phyloP scores from a whole-genome alignment of 2,329 filamentous ascomycete species.

The Penicillium sp. region DNA sequence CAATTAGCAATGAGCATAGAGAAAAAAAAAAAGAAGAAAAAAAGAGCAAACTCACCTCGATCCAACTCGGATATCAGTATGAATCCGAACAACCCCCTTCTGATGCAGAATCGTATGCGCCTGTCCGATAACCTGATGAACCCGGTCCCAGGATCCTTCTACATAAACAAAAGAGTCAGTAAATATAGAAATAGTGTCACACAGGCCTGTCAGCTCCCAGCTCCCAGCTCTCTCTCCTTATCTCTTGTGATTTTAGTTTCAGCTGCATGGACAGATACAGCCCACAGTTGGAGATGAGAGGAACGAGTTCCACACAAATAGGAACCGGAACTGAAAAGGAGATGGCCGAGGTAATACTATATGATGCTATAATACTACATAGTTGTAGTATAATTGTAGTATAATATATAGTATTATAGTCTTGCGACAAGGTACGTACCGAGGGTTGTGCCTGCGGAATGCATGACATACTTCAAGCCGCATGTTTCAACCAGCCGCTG shows the following conservation, averaged over 20 bases:
- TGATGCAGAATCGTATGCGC: constrained; percentile 75
- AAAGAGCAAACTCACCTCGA: constrained; percentile 58
- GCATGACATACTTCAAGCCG: constrained; percentile 81
- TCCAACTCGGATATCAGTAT: constrained; percentile 84
- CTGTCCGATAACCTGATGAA: constrained; percentile 82
- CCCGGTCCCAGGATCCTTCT: constrained; percentile 91
- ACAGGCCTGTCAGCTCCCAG: background rate
- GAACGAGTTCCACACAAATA: background rate
- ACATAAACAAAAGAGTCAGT: background rate
- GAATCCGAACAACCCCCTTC: constrained; percentile 75
- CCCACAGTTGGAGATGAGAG: background rate
- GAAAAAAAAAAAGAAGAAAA: background rate
- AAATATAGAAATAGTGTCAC: background rate
- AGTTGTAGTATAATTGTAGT: no score
- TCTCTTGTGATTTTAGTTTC: background rate
- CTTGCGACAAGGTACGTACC: constrained; percentile 53
- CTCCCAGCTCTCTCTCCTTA: background rate
- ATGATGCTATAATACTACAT: no score
- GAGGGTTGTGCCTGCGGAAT: constrained; percentile 88
- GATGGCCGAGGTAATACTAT: no score
- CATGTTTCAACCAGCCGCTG: constrained; percentile 80
- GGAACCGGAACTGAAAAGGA: background rate
- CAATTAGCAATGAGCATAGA: constrained; percentile 8
- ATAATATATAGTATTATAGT: background rate
- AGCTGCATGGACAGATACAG: background rate